These are phyloP conservation scores for Penicillium sp. DNA, from an alignment of 2,329 filamentous ascomycete species.

Conservation along the genomic window DNA sequence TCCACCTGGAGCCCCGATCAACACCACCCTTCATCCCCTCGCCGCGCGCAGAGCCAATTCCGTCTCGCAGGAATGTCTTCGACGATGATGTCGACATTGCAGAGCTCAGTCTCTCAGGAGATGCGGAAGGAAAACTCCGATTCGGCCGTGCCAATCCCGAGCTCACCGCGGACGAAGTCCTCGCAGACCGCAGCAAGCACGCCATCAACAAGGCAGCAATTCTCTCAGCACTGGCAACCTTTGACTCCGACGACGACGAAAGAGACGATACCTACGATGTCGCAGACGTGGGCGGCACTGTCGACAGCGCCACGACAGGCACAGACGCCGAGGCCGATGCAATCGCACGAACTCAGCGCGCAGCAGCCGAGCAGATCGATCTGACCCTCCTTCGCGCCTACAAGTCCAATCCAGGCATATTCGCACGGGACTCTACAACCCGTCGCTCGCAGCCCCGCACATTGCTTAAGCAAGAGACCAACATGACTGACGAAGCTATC, in stretches of 20 bases:
- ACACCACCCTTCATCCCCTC: conserved; percentile 40
- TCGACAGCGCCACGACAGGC: conserved; percentile 65
- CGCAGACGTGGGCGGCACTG: conserved; percentile 86
- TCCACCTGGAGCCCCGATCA: conserved; percentile 61
- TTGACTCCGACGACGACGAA: conserved; percentile 95
- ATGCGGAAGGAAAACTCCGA: conserved; percentile 67
- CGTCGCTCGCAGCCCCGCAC: conserved; percentile 67
- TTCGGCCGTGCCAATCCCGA: conserved; percentile 72
- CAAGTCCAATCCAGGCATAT: conserved; percentile 67
- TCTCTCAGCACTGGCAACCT: conserved; percentile 82
- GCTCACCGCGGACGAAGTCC: conserved; percentile 73
- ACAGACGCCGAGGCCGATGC: conserved; percentile 60
- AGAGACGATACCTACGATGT: conserved; percentile 95
- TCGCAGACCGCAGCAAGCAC: conserved; percentile 65
- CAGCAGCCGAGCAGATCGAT: conserved; percentile 58
- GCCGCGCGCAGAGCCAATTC: conserved; percentile 39
- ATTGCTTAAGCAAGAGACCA: conserved; percentile 74
- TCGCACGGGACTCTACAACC: conserved; percentile 73
- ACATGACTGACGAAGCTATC: conserved; percentile 90
- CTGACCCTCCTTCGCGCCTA: conserved; percentile 76
- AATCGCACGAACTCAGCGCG: conserved; percentile 53
- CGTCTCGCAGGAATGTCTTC: conserved; percentile 71
- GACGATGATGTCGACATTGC: conserved; percentile 79
- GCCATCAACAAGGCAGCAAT: conserved; percentile 84
- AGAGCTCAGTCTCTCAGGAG: conserved; percentile 65